Conservation (phyloP, 129 eudicot genomes). For the Cynara cardunculus region DNA sequence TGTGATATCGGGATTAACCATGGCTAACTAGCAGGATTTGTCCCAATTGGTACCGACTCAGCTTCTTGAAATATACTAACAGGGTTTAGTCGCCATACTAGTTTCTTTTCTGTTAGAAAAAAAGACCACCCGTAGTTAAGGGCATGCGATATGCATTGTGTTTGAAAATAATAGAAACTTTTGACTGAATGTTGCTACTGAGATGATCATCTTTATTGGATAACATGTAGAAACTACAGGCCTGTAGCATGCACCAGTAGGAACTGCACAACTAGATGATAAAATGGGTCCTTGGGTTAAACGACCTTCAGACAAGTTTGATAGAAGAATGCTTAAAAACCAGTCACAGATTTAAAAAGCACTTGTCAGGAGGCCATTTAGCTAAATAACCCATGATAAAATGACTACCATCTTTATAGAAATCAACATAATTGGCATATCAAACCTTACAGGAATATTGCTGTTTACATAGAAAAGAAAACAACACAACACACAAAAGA, state of each 20-base stretch:
- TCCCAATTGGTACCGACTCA: not conserved
- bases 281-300: not conserved
- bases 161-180: not conserved
- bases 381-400: not conserved
- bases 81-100: not conserved
- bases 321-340: too few species aligned
- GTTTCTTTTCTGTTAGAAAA: not conserved
- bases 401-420: not conserved
- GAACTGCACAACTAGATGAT: not conserved
- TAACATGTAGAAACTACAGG: conserved; percentile 9
- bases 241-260: not conserved
- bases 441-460: conserved; percentile 17
- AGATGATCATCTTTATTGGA: not conserved
- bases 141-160: not conserved
- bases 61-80: not conserved
- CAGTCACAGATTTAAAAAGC: too few species aligned
- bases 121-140: not conserved
- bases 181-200: not conserved
- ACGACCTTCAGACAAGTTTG: not conserved
- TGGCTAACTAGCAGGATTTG: not conserved
- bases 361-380: not conserved
- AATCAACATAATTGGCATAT: conserved; percentile 11
- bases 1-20: not conserved
- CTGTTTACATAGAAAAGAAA: conserved; percentile 17
- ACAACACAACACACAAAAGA: conserved; percentile 14